phyloP scores from a whole-genome alignment of 495 filamentous ascomycete genomes.

The Penicillium fimorum region DNA sequence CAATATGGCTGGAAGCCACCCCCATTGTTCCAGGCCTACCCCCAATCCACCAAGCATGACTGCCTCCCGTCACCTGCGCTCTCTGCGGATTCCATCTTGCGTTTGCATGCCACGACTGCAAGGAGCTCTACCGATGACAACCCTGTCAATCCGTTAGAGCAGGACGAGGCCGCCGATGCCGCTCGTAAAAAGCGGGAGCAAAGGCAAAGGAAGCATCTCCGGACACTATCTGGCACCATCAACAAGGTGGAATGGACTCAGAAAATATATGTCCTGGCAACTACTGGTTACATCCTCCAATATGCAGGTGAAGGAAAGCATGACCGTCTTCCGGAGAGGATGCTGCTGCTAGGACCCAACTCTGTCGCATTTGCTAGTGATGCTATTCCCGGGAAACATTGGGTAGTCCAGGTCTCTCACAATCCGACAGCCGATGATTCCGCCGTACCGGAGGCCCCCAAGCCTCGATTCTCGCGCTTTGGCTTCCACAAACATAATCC shows the following conservation, averaged over 20 bases:
- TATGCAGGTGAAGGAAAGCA: slow-evolving; percentile 78
- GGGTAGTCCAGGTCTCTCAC: slow-evolving; percentile 88
- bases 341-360: slow-evolving; percentile 75
- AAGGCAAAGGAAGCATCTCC: slow-evolving; percentile 45
- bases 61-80: slow-evolving; percentile 48
- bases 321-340: slow-evolving; percentile 82
- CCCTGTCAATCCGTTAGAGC: slow-evolving; percentile 3
- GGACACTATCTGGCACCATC: slow-evolving; percentile 57
- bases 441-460: slow-evolving; percentile 49
- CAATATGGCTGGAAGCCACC: slow-evolving; percentile 67
- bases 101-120: slow-evolving; percentile 47
- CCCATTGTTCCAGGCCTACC: slow-evolving; percentile 86
- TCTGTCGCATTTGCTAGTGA: slow-evolving; percentile 95
- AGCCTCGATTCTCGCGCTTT: slow-evolving; percentile 69
- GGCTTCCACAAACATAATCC: slow-evolving; percentile 61
- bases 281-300: slow-evolving; percentile 82
- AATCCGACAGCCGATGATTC: slow-evolving; percentile 60
- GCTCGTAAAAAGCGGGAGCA: slow-evolving; percentile 43
- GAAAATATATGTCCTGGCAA: slow-evolving; percentile 80
- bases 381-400: slow-evolving; percentile 86
- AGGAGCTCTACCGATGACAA: slow-evolving; percentile 21
- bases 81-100: slow-evolving; percentile 61
- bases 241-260: slow-evolving; percentile 72
- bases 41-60: slow-evolving; percentile 69
- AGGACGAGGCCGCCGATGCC: slow-evolving; percentile 16